Conservation (phyloP, 345 rosid genomes). For the Garcia nutans region DNA sequence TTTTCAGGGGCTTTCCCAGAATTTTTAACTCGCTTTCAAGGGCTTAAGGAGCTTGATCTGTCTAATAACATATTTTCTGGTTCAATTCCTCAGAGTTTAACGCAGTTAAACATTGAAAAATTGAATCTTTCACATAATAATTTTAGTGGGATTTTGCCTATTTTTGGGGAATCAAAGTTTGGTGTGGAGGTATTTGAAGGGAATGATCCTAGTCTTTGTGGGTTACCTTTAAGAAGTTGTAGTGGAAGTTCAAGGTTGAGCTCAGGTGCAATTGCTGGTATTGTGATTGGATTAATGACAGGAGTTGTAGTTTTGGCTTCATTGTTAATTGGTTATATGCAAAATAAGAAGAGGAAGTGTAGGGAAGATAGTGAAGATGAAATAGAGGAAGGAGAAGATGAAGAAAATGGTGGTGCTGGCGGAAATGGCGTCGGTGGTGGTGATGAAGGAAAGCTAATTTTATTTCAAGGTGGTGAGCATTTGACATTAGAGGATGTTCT, state of each 20-base stretch:
- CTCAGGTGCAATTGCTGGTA: constrained; percentile 89
- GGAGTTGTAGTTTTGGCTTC: constrained; percentile 88
- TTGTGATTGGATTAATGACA: constrained; percentile 89
- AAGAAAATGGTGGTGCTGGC: constrained; percentile 39
- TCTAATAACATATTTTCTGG: constrained; percentile 71
- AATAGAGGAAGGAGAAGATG: constrained; percentile 68
- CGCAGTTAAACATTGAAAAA: constrained; percentile 54
- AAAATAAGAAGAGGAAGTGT: constrained; percentile 71
- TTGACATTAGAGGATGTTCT: constrained; percentile 86
- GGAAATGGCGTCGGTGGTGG: constrained; percentile 16
- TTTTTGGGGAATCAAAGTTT: constrained; percentile 62
- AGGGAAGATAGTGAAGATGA: constrained; percentile 70
- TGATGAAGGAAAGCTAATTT: constrained; percentile 78
- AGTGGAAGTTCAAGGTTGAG: constrained; percentile 61
- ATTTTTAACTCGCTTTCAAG: constrained; percentile 56
- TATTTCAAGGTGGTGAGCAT: constrained; percentile 98
- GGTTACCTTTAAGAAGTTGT: constrained; percentile 70
- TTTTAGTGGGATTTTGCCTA: constrained; percentile 76
- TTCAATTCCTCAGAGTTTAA: constrained; percentile 59
- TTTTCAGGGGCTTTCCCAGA: constrained; percentile 82
- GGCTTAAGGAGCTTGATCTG: constrained; percentile 77
- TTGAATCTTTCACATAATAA: constrained; percentile 87
- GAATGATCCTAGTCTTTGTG: constrained; percentile 81
- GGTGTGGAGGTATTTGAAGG: constrained; percentile 70
- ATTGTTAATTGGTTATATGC: constrained; percentile 76